A percentile compares a stretch with the other conserved stretches of the same genome.
Evolutionary conservation across 768 basidiomycete genomes (phyloP).

Genomic region (Leccinum pellstonianum): DNA sequence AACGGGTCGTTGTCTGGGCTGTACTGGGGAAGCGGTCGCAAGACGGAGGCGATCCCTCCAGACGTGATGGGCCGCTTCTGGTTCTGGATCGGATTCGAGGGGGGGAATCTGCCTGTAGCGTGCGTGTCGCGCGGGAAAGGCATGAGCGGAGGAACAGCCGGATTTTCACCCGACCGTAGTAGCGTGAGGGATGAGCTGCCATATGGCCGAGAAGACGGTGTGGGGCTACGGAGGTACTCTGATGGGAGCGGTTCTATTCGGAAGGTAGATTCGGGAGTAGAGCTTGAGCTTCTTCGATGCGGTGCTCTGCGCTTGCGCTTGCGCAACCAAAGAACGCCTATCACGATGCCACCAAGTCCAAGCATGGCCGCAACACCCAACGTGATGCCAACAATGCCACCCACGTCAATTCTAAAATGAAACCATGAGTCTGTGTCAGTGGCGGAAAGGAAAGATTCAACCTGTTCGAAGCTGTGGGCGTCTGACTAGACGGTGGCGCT

Average conservation of each 20-base stretch:
- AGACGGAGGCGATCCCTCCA: background rate
- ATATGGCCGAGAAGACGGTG: background rate
- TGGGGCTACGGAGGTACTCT: background rate
- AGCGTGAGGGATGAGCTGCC: background rate
- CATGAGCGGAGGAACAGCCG: slow-evolving; percentile 1
- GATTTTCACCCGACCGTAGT: background rate
- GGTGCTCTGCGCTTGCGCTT: slow-evolving; percentile 8
- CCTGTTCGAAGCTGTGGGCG: slow-evolving; percentile 10
- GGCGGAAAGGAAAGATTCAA: slow-evolving; percentile 2
- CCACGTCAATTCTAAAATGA: slow-evolving; percentile 8
- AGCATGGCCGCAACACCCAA: slow-evolving; percentile 11
- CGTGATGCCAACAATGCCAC: slow-evolving; percentile 9
- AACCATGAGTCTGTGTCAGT: slow-evolving; percentile 6
- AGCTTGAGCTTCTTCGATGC: background rate
- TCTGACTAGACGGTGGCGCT: background rate
- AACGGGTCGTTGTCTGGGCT: background rate
- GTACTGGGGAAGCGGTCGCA: slow-evolving; percentile 7
- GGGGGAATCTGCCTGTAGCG: background rate
- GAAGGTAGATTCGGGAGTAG: background rate
- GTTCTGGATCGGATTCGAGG: background rate
- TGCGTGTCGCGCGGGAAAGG: slow-evolving; percentile 17
- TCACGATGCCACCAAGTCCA: background rate
- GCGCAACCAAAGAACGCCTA: slow-evolving; percentile 9
- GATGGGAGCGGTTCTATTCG: slow-evolving; percentile 9
- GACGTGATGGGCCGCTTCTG: background rate